These are phyloP conservation scores for Orbilia javanica DNA, from an alignment of 2,329 filamentous ascomycete species.

Conservation along the genomic window DNA sequence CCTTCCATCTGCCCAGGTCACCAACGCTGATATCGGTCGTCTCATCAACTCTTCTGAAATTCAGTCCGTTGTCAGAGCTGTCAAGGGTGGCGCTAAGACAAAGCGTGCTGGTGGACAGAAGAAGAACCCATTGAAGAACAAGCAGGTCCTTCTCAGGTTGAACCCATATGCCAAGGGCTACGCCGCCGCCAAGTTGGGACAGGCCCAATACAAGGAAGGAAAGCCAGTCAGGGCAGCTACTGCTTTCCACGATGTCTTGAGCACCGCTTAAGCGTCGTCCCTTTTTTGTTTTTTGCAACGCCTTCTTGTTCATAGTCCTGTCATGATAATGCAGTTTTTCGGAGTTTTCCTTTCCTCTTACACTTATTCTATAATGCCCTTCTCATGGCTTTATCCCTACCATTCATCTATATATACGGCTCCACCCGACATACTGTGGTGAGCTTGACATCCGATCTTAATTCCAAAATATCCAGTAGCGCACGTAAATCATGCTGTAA, in stretches of 20 bases:
- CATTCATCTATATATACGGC: constrained; percentile 47
- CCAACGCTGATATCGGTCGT: constrained; percentile 94
- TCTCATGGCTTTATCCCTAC: constrained; percentile 38
- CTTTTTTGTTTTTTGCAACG: constrained; percentile 12
- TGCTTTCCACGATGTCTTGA: constrained; percentile 41
- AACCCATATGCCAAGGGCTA: constrained; percentile 97
- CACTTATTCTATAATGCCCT: constrained; percentile 34
- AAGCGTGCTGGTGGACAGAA: constrained; percentile 95
- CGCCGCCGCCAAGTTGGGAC: constrained; percentile 84
- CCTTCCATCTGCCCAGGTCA: constrained; percentile 89
- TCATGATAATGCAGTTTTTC: constrained; percentile 54
- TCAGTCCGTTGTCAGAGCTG: constrained; percentile 92
- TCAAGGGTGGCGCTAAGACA: constrained; percentile 88
- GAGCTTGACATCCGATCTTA: constrained; percentile 5
- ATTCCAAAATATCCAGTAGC: not conserved
- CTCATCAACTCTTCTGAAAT: constrained; percentile 99
- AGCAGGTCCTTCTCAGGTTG: constrained; percentile 96
- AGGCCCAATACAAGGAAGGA: constrained; percentile 73
- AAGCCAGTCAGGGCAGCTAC: constrained; percentile 69
- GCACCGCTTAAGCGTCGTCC: constrained; percentile 33
- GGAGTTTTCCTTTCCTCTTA: constrained; percentile 33
- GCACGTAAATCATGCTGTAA: not conserved
- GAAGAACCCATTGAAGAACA: constrained; percentile 99
- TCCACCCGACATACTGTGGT: not conserved
- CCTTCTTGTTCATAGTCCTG: constrained; percentile 37